These are phyloP conservation scores for Mucor velutinosus DNA, from an alignment of 371 early-diverging fungal species.

Conservation along the genomic window DNA sequence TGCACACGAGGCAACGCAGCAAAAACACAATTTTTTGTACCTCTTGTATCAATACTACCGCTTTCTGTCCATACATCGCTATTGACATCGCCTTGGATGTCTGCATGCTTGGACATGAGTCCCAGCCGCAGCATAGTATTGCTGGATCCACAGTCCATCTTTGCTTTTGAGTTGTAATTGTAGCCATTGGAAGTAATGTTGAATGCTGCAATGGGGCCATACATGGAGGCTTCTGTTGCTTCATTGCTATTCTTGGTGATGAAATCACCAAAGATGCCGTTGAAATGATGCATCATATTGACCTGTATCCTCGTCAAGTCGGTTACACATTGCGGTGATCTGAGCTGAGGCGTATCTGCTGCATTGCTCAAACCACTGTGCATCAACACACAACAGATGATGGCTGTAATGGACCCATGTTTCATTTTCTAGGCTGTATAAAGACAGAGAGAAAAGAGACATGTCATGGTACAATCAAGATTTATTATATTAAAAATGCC, in stretches of 20 bases:
- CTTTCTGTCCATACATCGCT: not conserved
- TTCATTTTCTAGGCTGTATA: not conserved
- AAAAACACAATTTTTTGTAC: not conserved
- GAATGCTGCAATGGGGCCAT: not conserved
- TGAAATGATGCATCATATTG: constrained; percentile 3
- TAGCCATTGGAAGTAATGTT: not conserved
- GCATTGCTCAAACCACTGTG: not conserved
- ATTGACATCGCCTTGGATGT: not conserved
- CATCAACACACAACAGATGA: not conserved
- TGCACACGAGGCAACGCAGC: not conserved
- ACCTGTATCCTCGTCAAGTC: not conserved
- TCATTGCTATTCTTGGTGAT: not conserved
- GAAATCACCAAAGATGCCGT: constrained; percentile 1
- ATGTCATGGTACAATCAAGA: not conserved
- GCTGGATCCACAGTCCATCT: not conserved
- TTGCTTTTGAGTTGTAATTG: not conserved
- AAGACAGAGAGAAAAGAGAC: not conserved
- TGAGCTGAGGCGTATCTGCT: not conserved
- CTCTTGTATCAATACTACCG: not conserved
- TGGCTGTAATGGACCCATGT: not conserved
- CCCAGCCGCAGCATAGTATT: not conserved
- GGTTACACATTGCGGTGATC: not conserved
- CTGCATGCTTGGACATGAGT: not conserved
- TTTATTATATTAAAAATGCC: not conserved
- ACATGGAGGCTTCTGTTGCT: not conserved